These are phyloP conservation scores for Blastocystis sp. DNA, from an alignment of 352 stramenopile genomes.

Conservation along the genomic window DNA sequence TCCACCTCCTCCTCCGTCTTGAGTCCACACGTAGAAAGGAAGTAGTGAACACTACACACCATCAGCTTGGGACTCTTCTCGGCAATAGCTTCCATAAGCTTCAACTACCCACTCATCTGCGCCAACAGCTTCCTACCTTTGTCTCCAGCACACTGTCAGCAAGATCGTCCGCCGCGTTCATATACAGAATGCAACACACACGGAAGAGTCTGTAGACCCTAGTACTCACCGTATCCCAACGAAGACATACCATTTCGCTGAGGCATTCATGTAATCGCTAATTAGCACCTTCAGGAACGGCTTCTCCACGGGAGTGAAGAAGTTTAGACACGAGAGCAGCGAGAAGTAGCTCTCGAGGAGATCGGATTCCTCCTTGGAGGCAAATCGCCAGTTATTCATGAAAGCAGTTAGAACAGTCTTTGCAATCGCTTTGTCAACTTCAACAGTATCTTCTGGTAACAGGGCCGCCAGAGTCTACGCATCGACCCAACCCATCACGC, in stretches of 20 bases:
- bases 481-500: neutral
- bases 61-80: neutral
- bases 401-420: constrained; percentile 38
- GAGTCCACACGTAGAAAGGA: neutral
- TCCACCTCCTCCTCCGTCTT: neutral
- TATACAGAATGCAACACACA: constrained; percentile 26
- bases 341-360: constrained; percentile 45
- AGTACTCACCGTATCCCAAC: neutral
- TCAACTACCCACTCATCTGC: neutral
- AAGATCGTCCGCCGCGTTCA: neutral
- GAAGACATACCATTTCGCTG: constrained; percentile 20
- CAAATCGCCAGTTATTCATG: constrained; percentile 43
- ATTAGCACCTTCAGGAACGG: constrained; percentile 38
- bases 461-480: neutral
- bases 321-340: neutral
- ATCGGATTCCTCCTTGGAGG: constrained; percentile 26
- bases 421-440: constrained; percentile 10
- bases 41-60: neutral
- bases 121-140: neutral
- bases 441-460: neutral
- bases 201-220: constrained; percentile 51
- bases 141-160: neutral
- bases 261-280: neutral
- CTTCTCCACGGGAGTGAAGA: neutral
- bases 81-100: constrained; percentile 34